Evolutionary conservation across 306 rosid genomes (phyloP).

Genomic region (Prunus kanzakura): DNA sequence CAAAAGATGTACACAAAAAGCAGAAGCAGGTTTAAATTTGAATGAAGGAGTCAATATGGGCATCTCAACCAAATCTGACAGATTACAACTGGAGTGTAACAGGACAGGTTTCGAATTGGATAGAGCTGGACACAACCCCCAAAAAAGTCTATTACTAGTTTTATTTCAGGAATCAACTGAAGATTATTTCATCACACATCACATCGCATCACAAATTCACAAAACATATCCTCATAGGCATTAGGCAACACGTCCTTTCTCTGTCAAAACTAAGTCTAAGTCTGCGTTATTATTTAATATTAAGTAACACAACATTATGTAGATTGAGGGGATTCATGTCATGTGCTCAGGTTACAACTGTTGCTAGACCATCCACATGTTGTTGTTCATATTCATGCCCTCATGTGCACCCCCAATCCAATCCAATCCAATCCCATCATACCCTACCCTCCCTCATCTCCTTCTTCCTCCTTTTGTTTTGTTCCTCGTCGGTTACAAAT

Average conservation of each 20-base stretch:
- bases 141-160: not conserved
- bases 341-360: constrained; percentile 14
- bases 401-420: not conserved
- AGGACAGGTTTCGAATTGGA: not conserved
- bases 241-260: constrained; percentile 4
- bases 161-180: not conserved
- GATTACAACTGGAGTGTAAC: not conserved
- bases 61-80: not conserved
- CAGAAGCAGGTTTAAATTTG: not conserved
- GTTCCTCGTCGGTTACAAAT: not conserved
- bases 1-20: not conserved
- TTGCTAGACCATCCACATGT: constrained; percentile 14
- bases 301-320: not conserved
- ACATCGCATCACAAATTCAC: not conserved
- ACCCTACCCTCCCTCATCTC: not conserved
- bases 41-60: not conserved
- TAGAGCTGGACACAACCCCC: not conserved
- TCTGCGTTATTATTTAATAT: too few species aligned
- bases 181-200: not conserved
- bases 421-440: not conserved
- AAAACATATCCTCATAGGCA: not conserved
- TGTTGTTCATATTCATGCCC: not conserved
- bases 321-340: constrained; percentile 2
- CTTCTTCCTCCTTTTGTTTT: not conserved
- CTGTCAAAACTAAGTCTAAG: not conserved